Evolutionary conservation across 176 grass and related monocot genomes (phyloP), one percentile per base, ranked within the genome.

Genomic region (Puya raimondii): DNA sequence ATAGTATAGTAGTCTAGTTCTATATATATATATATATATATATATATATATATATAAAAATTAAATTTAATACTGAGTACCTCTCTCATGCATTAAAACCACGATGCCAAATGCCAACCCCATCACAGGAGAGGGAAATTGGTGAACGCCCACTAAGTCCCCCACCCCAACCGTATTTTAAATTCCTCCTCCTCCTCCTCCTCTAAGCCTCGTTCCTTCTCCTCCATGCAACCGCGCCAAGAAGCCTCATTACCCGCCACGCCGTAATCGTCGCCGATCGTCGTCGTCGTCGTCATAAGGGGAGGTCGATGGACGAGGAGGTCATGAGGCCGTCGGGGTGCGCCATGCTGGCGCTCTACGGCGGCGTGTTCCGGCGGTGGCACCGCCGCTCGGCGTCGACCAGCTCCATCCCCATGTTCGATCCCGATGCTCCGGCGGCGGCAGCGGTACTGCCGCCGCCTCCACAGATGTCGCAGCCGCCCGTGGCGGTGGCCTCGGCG

Each of bases 291-390:
- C 4, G 5, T 29, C 4, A 7, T 5, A 5, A 42, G 33, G 33
- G 4, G 33, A 42, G 33, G 4, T 42, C 33, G 21, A 81, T 81
- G 79, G 64, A 57, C 12, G 64, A 81, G 47, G 52, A 69, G 64
- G 33, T 42, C 33, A 74, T 73, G 79, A 74, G 74, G 69, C 79
- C 91, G 51, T 73, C 87, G 11, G 91, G 91, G 59, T 96, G 91
- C 87, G 76, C 70, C 11, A 85, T 96, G 91, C 80, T 91, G 49
- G 86, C 74, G 65, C 76, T 88, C 53, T 88, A 88, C 70, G 73
- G 78, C 15, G 53, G 76, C 70, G 85, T 96, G 79, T 96, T 96
- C 79, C 81, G 91, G 47, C 87, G 91, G 33, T 8, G 33, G 33
- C 5, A 42, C 16, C 76, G 76, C 79, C 84, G 84, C 4, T 81